A percentile compares a stretch with the other conserved stretches of the same genome.
Conservation (phyloP, 2,329 filamentous ascomycete species). For the Coniochaeta sp. region DNA sequence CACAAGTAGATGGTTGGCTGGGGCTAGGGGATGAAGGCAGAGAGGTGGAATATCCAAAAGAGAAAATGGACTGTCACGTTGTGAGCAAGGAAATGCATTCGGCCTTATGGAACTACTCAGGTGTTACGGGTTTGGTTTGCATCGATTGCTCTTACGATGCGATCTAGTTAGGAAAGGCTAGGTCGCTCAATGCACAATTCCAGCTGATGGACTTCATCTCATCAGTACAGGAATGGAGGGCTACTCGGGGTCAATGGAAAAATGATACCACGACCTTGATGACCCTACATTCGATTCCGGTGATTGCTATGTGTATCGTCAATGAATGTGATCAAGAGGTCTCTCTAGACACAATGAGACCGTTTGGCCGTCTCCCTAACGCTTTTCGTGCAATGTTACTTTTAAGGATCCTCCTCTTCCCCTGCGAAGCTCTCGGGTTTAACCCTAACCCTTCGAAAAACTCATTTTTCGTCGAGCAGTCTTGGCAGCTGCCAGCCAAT, state of each 20-base stretch:
- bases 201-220: conserved; percentile 1
- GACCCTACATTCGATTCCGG: neutral
- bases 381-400: too few relatives aligned
- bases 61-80: neutral
- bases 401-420: too few relatives aligned
- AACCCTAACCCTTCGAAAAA: neutral
- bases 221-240: conserved; percentile 3
- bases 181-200: conserved; percentile 4
- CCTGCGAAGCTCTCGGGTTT: neutral
- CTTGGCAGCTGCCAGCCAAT: neutral
- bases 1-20: conserved; percentile 68
- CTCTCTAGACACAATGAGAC: too few relatives aligned
- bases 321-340: neutral
- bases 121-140: conserved; percentile 4
- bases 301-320: neutral
- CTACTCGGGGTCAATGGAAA: conserved; percentile 1
- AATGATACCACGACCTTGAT: conserved; percentile 5
- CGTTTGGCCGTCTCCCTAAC: too few relatives aligned
- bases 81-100: conserved; percentile 5
- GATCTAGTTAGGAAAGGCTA: conserved; percentile 2
- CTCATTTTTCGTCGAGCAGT: neutral
- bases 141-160: conserved; percentile 2
- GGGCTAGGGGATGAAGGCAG: neutral
- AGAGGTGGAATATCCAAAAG: conserved; percentile 3
- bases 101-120: conserved; percentile 9